Evolutionary conservation across 371 early-diverging fungal species (phyloP).

Genomic region (Dichotomocladium elegans): DNA sequence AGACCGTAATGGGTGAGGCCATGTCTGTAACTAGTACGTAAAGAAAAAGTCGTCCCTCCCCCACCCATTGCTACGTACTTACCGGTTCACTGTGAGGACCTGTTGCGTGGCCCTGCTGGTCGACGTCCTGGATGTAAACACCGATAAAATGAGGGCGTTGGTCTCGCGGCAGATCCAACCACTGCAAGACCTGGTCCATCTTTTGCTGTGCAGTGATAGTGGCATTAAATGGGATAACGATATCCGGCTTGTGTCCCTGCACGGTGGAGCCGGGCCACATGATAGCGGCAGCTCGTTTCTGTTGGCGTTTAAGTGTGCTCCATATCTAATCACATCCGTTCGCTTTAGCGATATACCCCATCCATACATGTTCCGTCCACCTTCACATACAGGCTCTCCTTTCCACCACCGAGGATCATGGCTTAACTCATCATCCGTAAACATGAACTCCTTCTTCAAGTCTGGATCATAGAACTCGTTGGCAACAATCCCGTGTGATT

Average conservation of each 20-base stretch:
- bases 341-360: not conserved
- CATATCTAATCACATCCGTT: slow-evolving; percentile 55
- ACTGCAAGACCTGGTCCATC: slow-evolving; percentile 57
- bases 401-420: slow-evolving; percentile 74
- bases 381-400: slow-evolving; percentile 76
- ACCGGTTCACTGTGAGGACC: slow-evolving; percentile 61
- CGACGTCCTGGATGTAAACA: slow-evolving; percentile 79
- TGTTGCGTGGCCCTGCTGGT: slow-evolving; percentile 70
- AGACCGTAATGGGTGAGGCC: too few relatives aligned
- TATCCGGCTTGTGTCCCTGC: slow-evolving; percentile 57
- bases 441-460: slow-evolving; percentile 68
- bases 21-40: too few relatives aligned
- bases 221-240: slow-evolving; percentile 53
- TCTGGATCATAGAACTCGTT: slow-evolving; percentile 83
- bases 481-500: slow-evolving; percentile 88
- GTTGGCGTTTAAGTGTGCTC: slow-evolving; percentile 73
- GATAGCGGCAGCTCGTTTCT: slow-evolving; percentile 60
- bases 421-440: slow-evolving; percentile 52
- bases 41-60: too few relatives aligned
- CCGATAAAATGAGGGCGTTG: slow-evolving; percentile 72
- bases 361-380: too few relatives aligned
- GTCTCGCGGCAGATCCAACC: slow-evolving; percentile 68
- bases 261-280: slow-evolving; percentile 91
- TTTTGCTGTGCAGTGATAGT: slow-evolving; percentile 46
- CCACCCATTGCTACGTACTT: too few relatives aligned